These are phyloP conservation scores for Metschnikowia vanudenii DNA, from an alignment of 805 yeast genomes.

Conservation along the genomic window DNA sequence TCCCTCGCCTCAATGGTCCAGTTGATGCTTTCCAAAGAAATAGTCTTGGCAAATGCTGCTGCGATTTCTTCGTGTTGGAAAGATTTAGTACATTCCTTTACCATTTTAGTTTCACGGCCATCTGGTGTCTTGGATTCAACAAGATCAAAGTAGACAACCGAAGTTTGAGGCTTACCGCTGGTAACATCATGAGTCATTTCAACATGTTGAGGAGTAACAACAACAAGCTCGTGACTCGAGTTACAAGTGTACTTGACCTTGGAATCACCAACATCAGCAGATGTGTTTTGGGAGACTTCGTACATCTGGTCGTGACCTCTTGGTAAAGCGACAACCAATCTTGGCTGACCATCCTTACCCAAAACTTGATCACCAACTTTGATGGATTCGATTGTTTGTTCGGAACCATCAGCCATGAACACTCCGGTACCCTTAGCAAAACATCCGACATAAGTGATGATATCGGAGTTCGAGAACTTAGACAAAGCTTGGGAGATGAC, in stretches of 20 bases:
- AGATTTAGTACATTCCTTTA: conserved; percentile 1
- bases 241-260: conserved; percentile 7
- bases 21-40: neutral
- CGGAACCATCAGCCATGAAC: conserved; percentile 9
- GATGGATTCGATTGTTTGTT: conserved; percentile 9
- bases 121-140: neutral
- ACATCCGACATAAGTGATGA: conserved; percentile 86
- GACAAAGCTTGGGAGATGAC: conserved; percentile 97
- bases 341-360: conserved; percentile 10
- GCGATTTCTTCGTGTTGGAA: neutral
- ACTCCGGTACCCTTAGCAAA: conserved; percentile 11
- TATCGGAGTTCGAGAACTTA: conserved; percentile 95
- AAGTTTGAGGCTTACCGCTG: neutral
- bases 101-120: conserved; percentile 5
- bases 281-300: conserved; percentile 4
- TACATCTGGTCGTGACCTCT: conserved; percentile 10
- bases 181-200: neutral
- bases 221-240: conserved; percentile 9
- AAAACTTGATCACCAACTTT: conserved; percentile 8
- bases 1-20: conserved; percentile 11
- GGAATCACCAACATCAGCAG: neutral
- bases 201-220: conserved; percentile 2
- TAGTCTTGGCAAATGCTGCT: neutral
- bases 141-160: neutral
- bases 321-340: conserved; percentile 9